Evolutionary conservation across 148 eudicot species (phyloP).

Genomic region (Camellia sinensis): DNA sequence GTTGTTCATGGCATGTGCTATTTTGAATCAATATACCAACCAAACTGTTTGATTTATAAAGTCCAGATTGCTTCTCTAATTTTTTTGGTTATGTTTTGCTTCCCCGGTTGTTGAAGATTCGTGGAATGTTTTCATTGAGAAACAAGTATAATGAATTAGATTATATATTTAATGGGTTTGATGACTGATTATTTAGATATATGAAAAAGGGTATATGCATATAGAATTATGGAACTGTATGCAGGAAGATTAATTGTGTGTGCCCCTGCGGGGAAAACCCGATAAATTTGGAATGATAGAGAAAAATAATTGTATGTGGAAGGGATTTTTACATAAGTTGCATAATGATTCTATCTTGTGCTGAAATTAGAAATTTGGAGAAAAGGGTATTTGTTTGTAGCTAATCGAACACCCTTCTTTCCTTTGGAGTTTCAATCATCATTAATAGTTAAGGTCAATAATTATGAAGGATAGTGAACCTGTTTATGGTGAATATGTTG

Average conservation of each 20-base stretch:
- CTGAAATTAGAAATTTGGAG: not conserved
- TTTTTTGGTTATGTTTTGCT: not conserved
- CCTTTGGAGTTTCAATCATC: not conserved
- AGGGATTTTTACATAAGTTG: too few species aligned
- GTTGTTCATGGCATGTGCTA: too few species aligned
- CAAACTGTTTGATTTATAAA: too few species aligned
- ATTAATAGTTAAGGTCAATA: not conserved
- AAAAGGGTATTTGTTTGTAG: not conserved
- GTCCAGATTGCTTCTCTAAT: not conserved
- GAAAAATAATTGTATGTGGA: too few species aligned
- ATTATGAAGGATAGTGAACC: too few species aligned
- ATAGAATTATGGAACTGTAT: not conserved
- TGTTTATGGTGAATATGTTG: too few species aligned
- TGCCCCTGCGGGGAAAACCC: too few species aligned
- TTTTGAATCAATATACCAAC: too few species aligned
- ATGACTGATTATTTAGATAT: not conserved
- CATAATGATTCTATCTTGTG: not conserved
- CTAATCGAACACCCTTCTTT: not conserved
- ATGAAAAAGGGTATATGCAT: not conserved
- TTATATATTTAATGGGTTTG: not conserved
- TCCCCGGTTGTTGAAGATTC: not conserved
- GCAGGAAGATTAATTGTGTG: too few species aligned
- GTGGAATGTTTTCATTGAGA: too few species aligned
- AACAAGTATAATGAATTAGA: too few species aligned
- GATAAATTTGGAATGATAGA: too few species aligned